phyloP scores from a whole-genome alignment of 495 filamentous ascomycete species.

The Gamarada debralockiae region DNA sequence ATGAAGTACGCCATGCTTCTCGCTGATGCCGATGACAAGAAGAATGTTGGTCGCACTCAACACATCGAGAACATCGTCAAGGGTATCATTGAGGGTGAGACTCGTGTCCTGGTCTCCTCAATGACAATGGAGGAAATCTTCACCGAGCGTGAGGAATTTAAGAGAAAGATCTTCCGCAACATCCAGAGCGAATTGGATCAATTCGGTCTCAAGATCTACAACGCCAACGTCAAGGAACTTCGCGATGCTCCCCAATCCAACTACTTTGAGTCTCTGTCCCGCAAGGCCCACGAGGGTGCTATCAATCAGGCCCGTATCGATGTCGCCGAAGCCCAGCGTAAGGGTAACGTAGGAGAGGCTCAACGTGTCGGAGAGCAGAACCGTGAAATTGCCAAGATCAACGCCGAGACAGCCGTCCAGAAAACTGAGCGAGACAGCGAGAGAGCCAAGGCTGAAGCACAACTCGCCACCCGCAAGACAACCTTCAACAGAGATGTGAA shows the following conservation, averaged over 20 bases:
- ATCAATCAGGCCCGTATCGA: slow-evolving; percentile 75
- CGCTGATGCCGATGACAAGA: slow-evolving; percentile 47
- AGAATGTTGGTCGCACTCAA: slow-evolving; percentile 21
- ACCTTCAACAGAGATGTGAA: slow-evolving; percentile 66
- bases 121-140: slow-evolving; percentile 79
- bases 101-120: slow-evolving; percentile 64
- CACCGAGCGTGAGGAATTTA: slow-evolving; percentile 74
- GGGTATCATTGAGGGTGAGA: slow-evolving; percentile 86
- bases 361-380: slow-evolving; percentile 72
- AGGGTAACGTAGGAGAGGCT: slow-evolving; percentile 75
- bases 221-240: slow-evolving; percentile 79
- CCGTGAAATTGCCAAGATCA: slow-evolving; percentile 75
- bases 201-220: slow-evolving; percentile 72
- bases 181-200: slow-evolving; percentile 72
- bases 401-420: slow-evolving; percentile 51
- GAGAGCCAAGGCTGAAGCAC: slow-evolving; percentile 71
- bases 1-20: slow-evolving; percentile 76
- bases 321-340: slow-evolving; percentile 74
- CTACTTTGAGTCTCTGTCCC: slow-evolving; percentile 74
- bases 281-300: slow-evolving; percentile 80
- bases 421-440: slow-evolving; percentile 81
- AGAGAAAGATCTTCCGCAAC: slow-evolving; percentile 70
- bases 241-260: slow-evolving; percentile 71
- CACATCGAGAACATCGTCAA: slow-evolving; percentile 83
- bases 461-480: slow-evolving; percentile 64